Base-by-base conservation (phyloP, 768 basidiomycete genomes). In the Leucocoprinus birnbaumii region DNA sequence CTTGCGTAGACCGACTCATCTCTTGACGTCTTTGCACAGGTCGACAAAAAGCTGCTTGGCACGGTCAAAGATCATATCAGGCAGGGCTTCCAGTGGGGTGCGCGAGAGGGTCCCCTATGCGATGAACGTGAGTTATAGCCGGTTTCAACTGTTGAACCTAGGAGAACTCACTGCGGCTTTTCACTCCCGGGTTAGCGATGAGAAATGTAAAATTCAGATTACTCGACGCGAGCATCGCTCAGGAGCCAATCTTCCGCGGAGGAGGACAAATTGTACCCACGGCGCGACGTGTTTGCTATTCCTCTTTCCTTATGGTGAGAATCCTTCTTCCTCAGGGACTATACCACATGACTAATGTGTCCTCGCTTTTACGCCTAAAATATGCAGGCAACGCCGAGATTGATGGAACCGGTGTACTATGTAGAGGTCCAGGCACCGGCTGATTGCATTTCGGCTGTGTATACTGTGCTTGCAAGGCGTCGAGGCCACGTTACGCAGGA, bases 31-130 rank as follows among this genome's bases (percentile, higher is more conserved):
- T 35, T 47, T 47, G 45, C 58, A 16, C 61, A 93, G 87, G 84
- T 97, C 41, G 96, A 99, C 73, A 97, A 97, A 73, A 98, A 95
- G 68, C 63, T 94, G 50, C 73, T 99, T 49, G 84, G 80, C 34
- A 87, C 88, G 5, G 92, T 98, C 53, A 95, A 86, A 72, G 96
- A 98, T 61, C 89, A 94, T 59, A 87, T 99, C 65, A 98, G 94
- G 73, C 97, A 99, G 72, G 97, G 97, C 34, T 99, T 99, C 86
- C 97, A 97, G 66, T 98, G 97, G 97, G 97, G 94, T 48, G 87
- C 96, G 46, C 83, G 97, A 48, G 97, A 99, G 76, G 97, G 97
- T 6, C 97, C 97, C 37, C 67, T 99, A 38, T 98, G 97, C 65
- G 97, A 99, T 66, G 97, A 99, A 72, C 97, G 96, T 98, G 64